Conservation (phyloP, 2,329 filamentous ascomycete species). For the Diplodia sapinea region DNA sequence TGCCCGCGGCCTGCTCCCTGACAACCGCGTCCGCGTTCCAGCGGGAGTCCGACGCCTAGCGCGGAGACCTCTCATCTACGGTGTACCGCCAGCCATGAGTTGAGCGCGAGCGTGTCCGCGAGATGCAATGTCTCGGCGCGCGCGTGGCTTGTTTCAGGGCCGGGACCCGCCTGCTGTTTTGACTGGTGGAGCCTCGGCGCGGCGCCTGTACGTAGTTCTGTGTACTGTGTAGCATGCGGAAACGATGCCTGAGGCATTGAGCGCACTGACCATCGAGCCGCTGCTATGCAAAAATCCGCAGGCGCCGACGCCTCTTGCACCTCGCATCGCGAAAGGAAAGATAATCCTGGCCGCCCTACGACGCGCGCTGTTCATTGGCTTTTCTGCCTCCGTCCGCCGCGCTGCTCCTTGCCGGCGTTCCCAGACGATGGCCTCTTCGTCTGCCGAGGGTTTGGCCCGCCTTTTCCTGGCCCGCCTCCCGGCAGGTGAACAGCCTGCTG, state of each 20-base stretch:
- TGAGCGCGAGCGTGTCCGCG: background rate
- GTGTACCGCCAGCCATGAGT: background rate
- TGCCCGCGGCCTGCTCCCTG: slow-evolving; percentile 5
- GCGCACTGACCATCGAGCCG: background rate
- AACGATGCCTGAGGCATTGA: background rate
- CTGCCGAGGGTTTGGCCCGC: slow-evolving; percentile 23
- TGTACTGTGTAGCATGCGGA: background rate
- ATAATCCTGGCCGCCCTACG: slow-evolving; percentile 11
- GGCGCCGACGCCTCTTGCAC: background rate
- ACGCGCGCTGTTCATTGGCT: background rate
- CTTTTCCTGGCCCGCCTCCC: slow-evolving; percentile 32
- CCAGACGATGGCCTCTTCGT: slow-evolving; percentile 28
- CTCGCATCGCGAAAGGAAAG: slow-evolving; percentile 1
- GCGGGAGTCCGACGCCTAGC: background rate
- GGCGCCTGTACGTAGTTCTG: too few relatives aligned
- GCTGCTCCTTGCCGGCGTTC: background rate
- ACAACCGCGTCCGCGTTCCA: slow-evolving; percentile 9
- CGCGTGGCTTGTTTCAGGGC: too few relatives aligned
- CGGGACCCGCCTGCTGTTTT: too few relatives aligned
- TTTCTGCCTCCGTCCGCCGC: background rate
- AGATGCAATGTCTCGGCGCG: background rate
- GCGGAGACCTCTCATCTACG: background rate
- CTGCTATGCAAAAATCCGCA: slow-evolving; percentile 5
- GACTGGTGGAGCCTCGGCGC: too few relatives aligned
- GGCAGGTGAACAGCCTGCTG: slow-evolving; percentile 12